Conservation (phyloP, 1,284 basidiomycete species). For the Sparassis latifolia region DNA sequence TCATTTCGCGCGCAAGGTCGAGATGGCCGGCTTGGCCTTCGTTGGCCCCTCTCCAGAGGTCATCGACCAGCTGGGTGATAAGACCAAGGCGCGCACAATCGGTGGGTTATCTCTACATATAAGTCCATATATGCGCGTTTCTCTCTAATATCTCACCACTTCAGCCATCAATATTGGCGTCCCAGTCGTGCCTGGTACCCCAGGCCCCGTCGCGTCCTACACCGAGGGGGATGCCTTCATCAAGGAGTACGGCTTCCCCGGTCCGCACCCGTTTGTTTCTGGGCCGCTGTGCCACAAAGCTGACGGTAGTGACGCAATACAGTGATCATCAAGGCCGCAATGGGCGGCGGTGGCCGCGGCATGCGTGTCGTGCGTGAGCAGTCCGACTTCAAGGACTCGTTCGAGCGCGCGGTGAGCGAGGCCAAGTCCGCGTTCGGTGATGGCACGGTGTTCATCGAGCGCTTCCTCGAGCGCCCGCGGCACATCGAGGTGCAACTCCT, state of each 20-base stretch:
- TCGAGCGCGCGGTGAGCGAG: constrained; percentile 92
- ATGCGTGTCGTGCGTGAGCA: constrained; percentile 97
- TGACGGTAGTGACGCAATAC: not conserved
- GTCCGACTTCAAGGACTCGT: constrained; percentile 85
- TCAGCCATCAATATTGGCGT: constrained; percentile 83
- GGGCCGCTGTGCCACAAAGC: not conserved
- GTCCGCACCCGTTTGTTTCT: constrained; percentile 31
- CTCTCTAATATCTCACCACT: not conserved
- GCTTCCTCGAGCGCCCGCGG: constrained; percentile 92
- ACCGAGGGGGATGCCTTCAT: constrained; percentile 85
- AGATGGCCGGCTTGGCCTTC: constrained; percentile 95
- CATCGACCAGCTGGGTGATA: constrained; percentile 97
- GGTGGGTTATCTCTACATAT: constrained; percentile 36
- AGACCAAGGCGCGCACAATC: constrained; percentile 92
- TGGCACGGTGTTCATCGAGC: constrained; percentile 97
- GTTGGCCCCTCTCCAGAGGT: constrained; percentile 95
- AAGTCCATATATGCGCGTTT: no score
- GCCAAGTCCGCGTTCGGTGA: constrained; percentile 97
- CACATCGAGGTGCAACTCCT: constrained; percentile 98
- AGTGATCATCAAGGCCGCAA: constrained; percentile 97
- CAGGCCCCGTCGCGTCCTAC: constrained; percentile 85
- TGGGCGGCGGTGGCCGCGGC: constrained; percentile 97
- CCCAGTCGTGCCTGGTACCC: constrained; percentile 96
- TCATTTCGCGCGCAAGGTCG: constrained; percentile 91
- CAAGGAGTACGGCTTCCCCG: constrained; percentile 93